Percentiles rank a stretch among this genome's conserved stretches.
Conservation (phyloP, 1,284 basidiomycete species). For the Phellinidium pouzarii region DNA sequence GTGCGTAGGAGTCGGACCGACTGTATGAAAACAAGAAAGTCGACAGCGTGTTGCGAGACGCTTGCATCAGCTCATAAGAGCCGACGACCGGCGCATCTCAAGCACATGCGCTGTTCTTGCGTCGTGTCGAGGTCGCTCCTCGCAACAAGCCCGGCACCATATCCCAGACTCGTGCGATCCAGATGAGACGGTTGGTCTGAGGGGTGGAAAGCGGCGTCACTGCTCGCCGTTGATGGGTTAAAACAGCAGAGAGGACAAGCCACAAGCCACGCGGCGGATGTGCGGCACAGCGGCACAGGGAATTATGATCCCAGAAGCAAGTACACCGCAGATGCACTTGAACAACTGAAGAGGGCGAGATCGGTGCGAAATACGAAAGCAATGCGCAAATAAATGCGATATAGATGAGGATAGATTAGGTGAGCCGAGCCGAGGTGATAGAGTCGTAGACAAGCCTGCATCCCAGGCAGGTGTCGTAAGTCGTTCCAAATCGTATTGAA, state of each 20-base stretch:
- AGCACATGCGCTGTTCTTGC: conserved; percentile 18
- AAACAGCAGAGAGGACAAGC: not conserved
- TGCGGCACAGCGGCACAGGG: conserved; percentile 12
- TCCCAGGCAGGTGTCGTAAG: conserved; percentile 17
- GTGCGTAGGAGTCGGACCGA: conserved; percentile 17
- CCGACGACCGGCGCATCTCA: conserved; percentile 16
- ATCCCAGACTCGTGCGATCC: conserved; percentile 18
- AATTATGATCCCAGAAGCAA: conserved; percentile 10
- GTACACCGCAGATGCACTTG: conserved; percentile 17
- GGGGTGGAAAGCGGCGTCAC: not conserved
- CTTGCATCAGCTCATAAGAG: conserved; percentile 15
- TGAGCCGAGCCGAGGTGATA: not conserved
- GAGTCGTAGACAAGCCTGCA: conserved; percentile 17
- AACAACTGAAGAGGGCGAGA: conserved; percentile 2
- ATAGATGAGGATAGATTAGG: conserved; percentile 11
- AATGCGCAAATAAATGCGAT: conserved; percentile 9
- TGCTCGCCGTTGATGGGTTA: not conserved
- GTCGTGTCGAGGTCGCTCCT: conserved; percentile 18
- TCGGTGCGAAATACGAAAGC: conserved; percentile 12
- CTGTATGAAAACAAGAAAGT: conserved; percentile 20
- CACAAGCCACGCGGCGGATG: not conserved
- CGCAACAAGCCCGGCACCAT: conserved; percentile 17
- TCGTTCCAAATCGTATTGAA: conserved; percentile 17
- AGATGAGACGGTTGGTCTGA: not conserved
- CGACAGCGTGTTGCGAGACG: conserved; percentile 17